Conservation (phyloP, 148 eudicot genomes). For the Fagopyrum esculentum region DNA sequence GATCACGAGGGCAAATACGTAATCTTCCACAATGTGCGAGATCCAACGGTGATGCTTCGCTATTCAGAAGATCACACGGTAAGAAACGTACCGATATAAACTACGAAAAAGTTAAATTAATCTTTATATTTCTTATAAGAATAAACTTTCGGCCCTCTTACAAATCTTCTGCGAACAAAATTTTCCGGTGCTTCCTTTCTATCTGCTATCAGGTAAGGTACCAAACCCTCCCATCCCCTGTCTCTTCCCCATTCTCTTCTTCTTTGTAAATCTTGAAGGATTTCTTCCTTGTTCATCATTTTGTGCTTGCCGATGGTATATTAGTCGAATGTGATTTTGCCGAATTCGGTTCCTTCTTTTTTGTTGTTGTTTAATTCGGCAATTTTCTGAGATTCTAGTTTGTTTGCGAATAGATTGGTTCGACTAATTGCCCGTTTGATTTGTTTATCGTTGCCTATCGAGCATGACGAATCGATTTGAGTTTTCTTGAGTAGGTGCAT, state of each 20-base stretch:
- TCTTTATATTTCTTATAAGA: not conserved
- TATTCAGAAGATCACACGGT: not conserved
- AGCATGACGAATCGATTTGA: slow-evolving; percentile 5
- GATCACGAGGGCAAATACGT: not conserved
- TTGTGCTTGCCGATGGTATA: not conserved
- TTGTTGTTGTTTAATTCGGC: not conserved
- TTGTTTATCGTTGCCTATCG: not conserved
- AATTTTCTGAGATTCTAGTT: not conserved
- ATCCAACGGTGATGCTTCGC: not conserved
- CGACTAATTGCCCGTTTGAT: not conserved
- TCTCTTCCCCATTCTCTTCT: not conserved
- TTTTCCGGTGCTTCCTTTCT: slow-evolving; percentile 24
- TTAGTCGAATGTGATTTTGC: not conserved
- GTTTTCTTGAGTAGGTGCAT: slow-evolving; percentile 10
- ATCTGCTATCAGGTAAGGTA: slow-evolving; percentile 30
- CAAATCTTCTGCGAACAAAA: slow-evolving; percentile 4
- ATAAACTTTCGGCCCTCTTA: slow-evolving; percentile 5
- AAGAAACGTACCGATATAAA: not conserved
- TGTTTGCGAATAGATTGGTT: not conserved
- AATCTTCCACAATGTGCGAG: not conserved
- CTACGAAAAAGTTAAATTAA: slow-evolving; percentile 4
- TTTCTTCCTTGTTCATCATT: not conserved
- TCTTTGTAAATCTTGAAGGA: not conserved
- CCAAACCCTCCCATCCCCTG: slow-evolving; percentile 15
- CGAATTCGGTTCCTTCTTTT: not conserved